Base-by-base conservation (phyloP, 768 basidiomycete genomes). In the Albatrellus ellisii region DNA sequence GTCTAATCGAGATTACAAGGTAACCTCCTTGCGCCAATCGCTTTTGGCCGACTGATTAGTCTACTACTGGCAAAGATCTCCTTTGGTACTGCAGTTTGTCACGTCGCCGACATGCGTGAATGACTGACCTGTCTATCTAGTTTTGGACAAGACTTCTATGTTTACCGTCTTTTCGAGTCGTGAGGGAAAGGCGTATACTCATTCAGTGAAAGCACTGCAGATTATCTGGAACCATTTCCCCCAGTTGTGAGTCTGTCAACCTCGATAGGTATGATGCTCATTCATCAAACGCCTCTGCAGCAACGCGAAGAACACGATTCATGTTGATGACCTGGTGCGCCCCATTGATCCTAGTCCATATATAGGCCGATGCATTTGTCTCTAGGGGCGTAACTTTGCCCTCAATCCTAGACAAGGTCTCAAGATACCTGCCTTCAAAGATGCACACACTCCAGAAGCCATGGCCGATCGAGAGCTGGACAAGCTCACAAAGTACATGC, bases 171-270 rank as follows among this genome's bases (percentile, higher is more conserved):
- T 88, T 58, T 73, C 76, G 1, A 73, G 75, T 50, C 66, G 78
- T 22, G 75, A 85, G 41, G 77, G 71, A 4, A 77, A 85, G 55
- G 70, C 77, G 6, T 85, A 79, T 70, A 73, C 73, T 37, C 88
- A 90, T 55, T 78, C 75, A 27, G 85, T 89, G 26, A 89, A 89
- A 55, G 69, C 83, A 4, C 67, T 88, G 8, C 75, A 82, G 52
- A 84, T 90, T 36, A 82, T 92, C 38, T 92, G 87, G 87, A 82
- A 80, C 47, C 75, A 79, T 51, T 85, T 88, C 53, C 79, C 84
- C 5, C 81, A 83, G 54, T 87, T 76, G 86, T 82, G 36, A 44
- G 65, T 53, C 1, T 24, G 17, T 7, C 35, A 43, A 27, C n/a
- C 17, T 12, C 17, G 12, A 45, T 48, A n/a, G 5, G 47, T 34